phyloP scores from a whole-genome alignment of 257 asterid species.

The Petunia axillaris region DNA sequence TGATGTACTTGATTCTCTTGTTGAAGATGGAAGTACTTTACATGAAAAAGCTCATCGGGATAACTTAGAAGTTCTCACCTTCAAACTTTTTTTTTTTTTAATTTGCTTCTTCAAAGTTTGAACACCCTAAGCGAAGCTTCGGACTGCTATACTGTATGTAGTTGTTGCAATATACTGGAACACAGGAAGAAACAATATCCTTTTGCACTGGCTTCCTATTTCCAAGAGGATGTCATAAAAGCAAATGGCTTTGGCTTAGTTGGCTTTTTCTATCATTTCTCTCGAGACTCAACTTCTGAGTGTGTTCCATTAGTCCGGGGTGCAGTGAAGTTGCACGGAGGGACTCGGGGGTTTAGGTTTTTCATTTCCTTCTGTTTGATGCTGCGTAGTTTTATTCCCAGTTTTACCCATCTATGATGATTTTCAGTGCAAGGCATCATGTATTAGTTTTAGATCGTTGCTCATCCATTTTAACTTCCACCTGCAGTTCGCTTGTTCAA shows the following conservation, averaged over 20 bases:
- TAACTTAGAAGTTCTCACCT: too few relatives aligned
- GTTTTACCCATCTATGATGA: background rate
- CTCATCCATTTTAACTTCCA: background rate
- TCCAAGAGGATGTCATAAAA: background rate
- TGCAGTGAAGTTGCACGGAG: background rate
- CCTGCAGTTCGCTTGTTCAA: conserved; percentile 31
- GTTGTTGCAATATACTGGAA: background rate
- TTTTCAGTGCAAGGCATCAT: background rate
- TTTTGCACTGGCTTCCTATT: background rate
- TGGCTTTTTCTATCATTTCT: background rate
- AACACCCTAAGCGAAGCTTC: background rate
- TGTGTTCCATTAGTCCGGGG: background rate
- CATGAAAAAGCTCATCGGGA: too few relatives aligned
- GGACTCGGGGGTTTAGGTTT: background rate
- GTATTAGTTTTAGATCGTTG: conserved; percentile 2
- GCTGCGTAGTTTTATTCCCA: background rate
- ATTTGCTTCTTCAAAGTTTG: too few relatives aligned
- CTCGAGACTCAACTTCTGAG: background rate
- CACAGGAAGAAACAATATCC: background rate
- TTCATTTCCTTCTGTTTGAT: background rate
- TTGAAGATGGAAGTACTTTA: too few relatives aligned
- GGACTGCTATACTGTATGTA: background rate
- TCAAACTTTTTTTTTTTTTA: too few relatives aligned
- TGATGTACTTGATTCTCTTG: too few relatives aligned
- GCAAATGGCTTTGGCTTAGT: background rate